Evolutionary conservation across 2,329 filamentous ascomycete species (phyloP).

Genomic region (Aureobasidium zeae): DNA sequence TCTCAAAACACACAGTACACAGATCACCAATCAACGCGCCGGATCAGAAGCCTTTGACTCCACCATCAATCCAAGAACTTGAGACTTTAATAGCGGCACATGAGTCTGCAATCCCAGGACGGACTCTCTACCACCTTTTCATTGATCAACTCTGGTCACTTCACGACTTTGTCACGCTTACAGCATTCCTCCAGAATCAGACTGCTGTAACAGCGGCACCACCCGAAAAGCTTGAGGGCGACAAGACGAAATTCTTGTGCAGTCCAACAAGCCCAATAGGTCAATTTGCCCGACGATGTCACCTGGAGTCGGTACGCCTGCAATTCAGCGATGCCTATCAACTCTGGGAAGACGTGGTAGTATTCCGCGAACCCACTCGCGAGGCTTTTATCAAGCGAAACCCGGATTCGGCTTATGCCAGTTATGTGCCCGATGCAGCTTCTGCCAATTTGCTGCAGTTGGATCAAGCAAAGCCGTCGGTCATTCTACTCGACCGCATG

Average conservation of each 20-base stretch:
- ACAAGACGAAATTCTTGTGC: conserved; percentile 49
- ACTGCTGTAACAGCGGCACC: conserved; percentile 24
- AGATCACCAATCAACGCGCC: conserved; percentile 16
- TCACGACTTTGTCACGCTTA: conserved; percentile 24
- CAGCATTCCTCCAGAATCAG: conserved; percentile 10
- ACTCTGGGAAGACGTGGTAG: conserved; percentile 75
- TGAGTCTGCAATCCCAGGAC: conserved; percentile 54
- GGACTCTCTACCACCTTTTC: conserved; percentile 80
- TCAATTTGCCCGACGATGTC: conserved; percentile 64
- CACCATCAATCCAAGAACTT: conserved; percentile 27
- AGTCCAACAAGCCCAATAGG: conserved; percentile 66
- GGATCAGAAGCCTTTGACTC: conserved; percentile 29
- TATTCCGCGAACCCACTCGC: conserved; percentile 69
- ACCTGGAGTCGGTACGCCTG: conserved; percentile 70
- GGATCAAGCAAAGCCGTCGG: conserved; percentile 25
- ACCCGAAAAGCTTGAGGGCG: conserved; percentile 40
- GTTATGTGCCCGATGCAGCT: conserved; percentile 3
- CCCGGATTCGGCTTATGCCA: conserved; percentile 27
- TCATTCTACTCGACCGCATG: conserved; percentile 16
- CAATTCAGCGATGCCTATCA: conserved; percentile 69
- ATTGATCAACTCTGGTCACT: conserved; percentile 74
- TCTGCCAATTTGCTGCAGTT: conserved; percentile 28
- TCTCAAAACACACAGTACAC: conserved; percentile 54
- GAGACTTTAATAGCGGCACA: conserved; percentile 27
- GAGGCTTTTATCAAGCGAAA: conserved; percentile 49